Base-by-base conservation (phyloP, 352 stramenopile genomes). In the Phytophthora syringae region DNA sequence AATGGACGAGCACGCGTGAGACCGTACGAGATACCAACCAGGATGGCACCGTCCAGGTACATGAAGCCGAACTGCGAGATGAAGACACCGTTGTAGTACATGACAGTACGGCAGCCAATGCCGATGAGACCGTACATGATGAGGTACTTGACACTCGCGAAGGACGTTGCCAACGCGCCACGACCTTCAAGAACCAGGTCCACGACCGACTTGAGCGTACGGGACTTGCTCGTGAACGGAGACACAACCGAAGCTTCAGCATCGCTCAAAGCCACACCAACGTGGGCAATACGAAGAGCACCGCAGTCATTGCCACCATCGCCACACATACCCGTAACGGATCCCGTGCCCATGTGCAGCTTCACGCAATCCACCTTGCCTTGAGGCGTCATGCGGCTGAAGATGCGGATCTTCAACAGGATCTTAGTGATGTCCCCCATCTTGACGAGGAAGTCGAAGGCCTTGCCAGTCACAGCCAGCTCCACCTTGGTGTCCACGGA, bases 281-380 rank as follows among this genome's bases (percentile, higher is more conserved):
- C 89, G 74, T 98, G 92, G 13, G 93, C 92, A 27, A 94, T 89
- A 66, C 92, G 93, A 13, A 98, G 69, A 25, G 92, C 92, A 55
- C 93, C 93, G 60, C 90, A 98, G 59, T 98, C 93, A 64, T 98
- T 98, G 12, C 90, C 90, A 39, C 88, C 88, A 47, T 95, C 88
- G 42, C 88, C 88, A 32, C 86, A 94, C 88, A 95, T 95, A 7
- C 81, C 84, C 9, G 82, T 92, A 7, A 95, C 83, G 2, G 77
- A 79, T 28, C 86, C 86, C 1, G 72, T 70, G 7, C 52, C 63
- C 67, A 92, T 92, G 69, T 88, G 78, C 18, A 86, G 75, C 54
- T 89, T 79, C 7, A 91, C 77, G 37, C 86, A 93, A n/a, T 89
- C 80, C 2, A 88, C 74, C 44, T 95, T 95, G 7, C 73, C 82